Evolutionary conservation across 2,329 filamentous ascomycete species (phyloP).

Genomic region (Aaosphaeria pasadenensis): DNA sequence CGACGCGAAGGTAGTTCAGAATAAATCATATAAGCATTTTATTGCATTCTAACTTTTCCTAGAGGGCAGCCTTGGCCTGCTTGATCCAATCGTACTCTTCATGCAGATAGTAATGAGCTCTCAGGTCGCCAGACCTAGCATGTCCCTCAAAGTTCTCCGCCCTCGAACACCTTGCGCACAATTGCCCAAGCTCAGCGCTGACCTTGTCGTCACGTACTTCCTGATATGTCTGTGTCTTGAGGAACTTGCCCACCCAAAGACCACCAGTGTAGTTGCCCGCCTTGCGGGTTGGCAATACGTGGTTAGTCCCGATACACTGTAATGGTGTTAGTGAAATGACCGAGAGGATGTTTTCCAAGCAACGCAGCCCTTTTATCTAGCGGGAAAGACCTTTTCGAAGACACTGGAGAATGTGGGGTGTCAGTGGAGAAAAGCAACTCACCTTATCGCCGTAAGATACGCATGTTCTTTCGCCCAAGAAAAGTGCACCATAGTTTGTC

Average conservation of each 20-base stretch:
- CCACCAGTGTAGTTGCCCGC: background rate
- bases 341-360: too few species aligned
- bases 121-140: background rate
- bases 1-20: too few species aligned
- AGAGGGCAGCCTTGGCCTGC: too few species aligned
- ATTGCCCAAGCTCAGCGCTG: background rate
- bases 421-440: background rate
- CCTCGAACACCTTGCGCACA: background rate
- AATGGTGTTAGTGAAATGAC: background rate
- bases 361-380: too few species aligned
- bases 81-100: background rate
- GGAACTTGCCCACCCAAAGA: background rate
- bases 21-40: too few species aligned
- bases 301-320: background rate
- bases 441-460: constrained; percentile 1
- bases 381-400: too few species aligned
- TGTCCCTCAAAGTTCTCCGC: background rate
- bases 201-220: background rate
- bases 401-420: too few species aligned
- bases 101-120: background rate
- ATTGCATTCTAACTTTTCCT: too few species aligned
- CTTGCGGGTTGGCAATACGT: background rate
- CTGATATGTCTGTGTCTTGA: background rate
- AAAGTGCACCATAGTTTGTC: background rate
- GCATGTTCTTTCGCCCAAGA: background rate